These are phyloP conservation scores for Polytrichum formosum DNA, from an alignment of 225 moss, liverwort and hornwort species.

Conservation along the genomic window DNA sequence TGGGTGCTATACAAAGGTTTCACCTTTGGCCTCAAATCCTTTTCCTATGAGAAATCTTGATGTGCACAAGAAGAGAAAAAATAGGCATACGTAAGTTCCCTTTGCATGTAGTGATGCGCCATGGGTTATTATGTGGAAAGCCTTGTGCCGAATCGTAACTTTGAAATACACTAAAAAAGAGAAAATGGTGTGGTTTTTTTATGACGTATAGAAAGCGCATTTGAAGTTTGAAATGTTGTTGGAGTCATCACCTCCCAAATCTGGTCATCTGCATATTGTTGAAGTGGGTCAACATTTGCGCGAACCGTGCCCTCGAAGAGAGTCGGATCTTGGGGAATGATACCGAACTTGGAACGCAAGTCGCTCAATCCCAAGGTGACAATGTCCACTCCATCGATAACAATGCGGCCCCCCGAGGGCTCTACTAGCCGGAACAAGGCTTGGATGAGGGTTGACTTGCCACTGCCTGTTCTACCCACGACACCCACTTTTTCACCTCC, in stretches of 20 bases:
- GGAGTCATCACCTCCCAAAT: slow-evolving; percentile 65
- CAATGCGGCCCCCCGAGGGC: slow-evolving; percentile 58
- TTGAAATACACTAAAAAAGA: too few relatives aligned
- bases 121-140: too few relatives aligned
- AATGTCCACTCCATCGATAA: slow-evolving; percentile 69
- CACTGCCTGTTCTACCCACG: slow-evolving; percentile 84
- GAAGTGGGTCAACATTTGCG: slow-evolving; percentile 74
- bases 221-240: background rate
- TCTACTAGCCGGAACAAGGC: slow-evolving; percentile 82
- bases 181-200: too few relatives aligned
- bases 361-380: slow-evolving; percentile 71
- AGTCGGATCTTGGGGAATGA: slow-evolving; percentile 91
- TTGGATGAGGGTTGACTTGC: slow-evolving; percentile 76
- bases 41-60: too few relatives aligned
- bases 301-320: slow-evolving; percentile 87
- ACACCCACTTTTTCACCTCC: slow-evolving; percentile 87
- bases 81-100: too few relatives aligned
- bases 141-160: too few relatives aligned
- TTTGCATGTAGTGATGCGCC: too few relatives aligned
- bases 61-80: too few relatives aligned
- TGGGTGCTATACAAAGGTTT: too few relatives aligned
- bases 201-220: background rate
- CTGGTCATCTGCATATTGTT: slow-evolving; percentile 42
- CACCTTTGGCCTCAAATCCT: too few relatives aligned
- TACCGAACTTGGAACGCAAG: slow-evolving; percentile 78